Evolutionary conservation across 1,284 basidiomycete species (phyloP), one percentile per base, ranked within the genome.

Genomic region (Stereum hirsutum): DNA sequence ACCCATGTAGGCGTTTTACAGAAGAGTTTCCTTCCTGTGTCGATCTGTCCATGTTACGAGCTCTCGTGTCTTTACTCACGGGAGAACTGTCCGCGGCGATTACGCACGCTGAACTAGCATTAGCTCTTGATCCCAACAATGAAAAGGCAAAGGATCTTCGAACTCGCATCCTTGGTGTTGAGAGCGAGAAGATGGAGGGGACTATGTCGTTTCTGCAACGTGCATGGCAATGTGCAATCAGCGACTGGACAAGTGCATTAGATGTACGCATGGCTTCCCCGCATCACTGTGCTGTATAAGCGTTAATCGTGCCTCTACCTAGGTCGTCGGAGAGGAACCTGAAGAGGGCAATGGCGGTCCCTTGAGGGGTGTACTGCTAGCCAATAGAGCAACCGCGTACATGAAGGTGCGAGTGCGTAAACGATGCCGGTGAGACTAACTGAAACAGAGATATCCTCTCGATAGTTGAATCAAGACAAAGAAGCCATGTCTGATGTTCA

Each of bases 81-180:
- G 50, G 6, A 38, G 1, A 32, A 46, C 24, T 24, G 17, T 15
- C 10, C 24, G 14, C 23, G 10, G 48, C 51, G 2, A n/a, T 47
- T 4, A 10, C 20, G 2, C 46, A 50, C 19, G 10, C 45, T 15
- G 6, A 30, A 1, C 24, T 40, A 10, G 41, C 35, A 1, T 28
- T 53, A 30, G 46, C 43, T 19, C 35, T 50, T 6, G 52, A 54
- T 33, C 52, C 53, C 3, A 52, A 53, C 20, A 48, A 47, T 32
- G 10, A 12, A 12, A 17, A 36, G 15, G 41, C 34, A 32, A 46
- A 32, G 41, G 32, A 19, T 5, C 39, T 51, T 10, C 42, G 46
- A 1, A 15, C 26, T n/a, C 46, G 51, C 5, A 35, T 48, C 23
- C 44, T 44, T 7, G 30, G 27, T 5, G 41, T 52, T 6, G 20